These are phyloP conservation scores for Zhuliangozyma parablackwelliae DNA, from an alignment of 1,139 yeast species.

Conservation along the genomic window DNA sequence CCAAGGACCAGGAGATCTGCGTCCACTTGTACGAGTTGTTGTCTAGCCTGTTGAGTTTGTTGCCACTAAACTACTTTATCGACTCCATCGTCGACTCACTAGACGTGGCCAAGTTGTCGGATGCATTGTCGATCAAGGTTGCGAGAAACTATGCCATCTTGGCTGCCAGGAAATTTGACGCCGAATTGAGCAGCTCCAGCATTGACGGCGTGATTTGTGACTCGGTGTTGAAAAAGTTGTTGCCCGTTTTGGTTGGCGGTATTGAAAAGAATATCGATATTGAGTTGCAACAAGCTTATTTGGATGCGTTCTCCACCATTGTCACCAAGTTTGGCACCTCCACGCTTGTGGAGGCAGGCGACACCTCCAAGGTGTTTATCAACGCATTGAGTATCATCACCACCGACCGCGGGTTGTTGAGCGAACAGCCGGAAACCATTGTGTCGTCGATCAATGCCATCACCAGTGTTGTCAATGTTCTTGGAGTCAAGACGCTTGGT, in stretches of 20 bases:
- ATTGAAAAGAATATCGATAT: constrained; percentile 34
- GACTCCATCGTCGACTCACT: constrained; percentile 58
- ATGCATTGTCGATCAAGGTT: constrained; percentile 31
- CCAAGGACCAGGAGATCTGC: constrained; percentile 17
- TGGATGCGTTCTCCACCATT: constrained; percentile 64
- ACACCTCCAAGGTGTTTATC: constrained; percentile 46
- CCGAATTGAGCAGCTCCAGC: constrained; percentile 42
- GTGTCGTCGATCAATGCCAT: constrained; percentile 73
- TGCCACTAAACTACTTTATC: constrained; percentile 74
- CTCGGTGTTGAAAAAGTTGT: constrained; percentile 39
- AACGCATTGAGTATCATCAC: constrained; percentile 51
- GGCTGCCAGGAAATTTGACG: constrained; percentile 65
- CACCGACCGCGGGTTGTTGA: constrained; percentile 49
- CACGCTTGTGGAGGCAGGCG: constrained; percentile 7
- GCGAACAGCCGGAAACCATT: constrained; percentile 54
- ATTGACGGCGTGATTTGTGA: constrained; percentile 40
- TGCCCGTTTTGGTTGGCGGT: constrained; percentile 47
- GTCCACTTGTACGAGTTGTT: constrained; percentile 43
- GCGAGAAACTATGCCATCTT: constrained; percentile 55
- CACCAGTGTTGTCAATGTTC: constrained; percentile 60
- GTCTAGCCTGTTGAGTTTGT: constrained; percentile 57
- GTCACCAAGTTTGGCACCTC: constrained; percentile 56
- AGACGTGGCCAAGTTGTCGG: constrained; percentile 39
- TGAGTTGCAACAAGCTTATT: constrained; percentile 60
- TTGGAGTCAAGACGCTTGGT: constrained; percentile 87